phyloP scores from a whole-genome alignment of 2,329 filamentous ascomycete genomes.

The Cordyceps cateniannulata region DNA sequence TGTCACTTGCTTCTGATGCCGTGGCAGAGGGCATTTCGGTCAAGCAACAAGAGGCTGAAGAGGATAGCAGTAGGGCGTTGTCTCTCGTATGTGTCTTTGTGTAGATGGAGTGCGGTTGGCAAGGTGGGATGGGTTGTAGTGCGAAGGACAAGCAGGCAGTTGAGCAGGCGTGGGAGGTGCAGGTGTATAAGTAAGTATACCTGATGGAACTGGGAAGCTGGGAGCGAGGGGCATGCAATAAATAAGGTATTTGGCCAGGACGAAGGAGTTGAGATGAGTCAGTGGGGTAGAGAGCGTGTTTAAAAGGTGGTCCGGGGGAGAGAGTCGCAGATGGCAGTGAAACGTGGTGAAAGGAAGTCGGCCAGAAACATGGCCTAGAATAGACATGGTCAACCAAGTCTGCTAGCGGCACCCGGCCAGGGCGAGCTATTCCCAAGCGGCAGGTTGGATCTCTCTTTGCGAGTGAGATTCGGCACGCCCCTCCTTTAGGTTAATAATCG shows the following conservation, averaged over 20 bases:
- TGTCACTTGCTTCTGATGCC: not conserved
- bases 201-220: not conserved
- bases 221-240: slow-evolving; percentile 4
- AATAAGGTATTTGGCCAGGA: slow-evolving; percentile 9
- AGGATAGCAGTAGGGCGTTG: not conserved
- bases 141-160: not conserved
- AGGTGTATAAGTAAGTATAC: slow-evolving; percentile 9
- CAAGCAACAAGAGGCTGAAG: not conserved
- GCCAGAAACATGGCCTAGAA: slow-evolving; percentile 5
- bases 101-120: not conserved
- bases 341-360: slow-evolving; percentile 6
- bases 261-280: slow-evolving; percentile 11
- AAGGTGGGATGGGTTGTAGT: not conserved
- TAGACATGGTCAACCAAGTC: slow-evolving; percentile 5
- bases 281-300: slow-evolving; percentile 8
- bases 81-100: not conserved
- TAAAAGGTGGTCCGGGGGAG: slow-evolving; percentile 11
- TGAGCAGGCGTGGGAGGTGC: not conserved
- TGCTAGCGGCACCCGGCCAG: slow-evolving; percentile 5
- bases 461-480: not conserved
- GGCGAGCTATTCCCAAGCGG: slow-evolving; percentile 3
- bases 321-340: slow-evolving; percentile 6
- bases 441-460: slow-evolving; percentile 2
- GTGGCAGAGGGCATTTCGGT: slow-evolving; percentile 9
- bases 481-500: slow-evolving; percentile 1